These are phyloP conservation scores for Typha latifolia DNA, from an alignment of 176 grass and related monocot genomes.

Conservation along the genomic window DNA sequence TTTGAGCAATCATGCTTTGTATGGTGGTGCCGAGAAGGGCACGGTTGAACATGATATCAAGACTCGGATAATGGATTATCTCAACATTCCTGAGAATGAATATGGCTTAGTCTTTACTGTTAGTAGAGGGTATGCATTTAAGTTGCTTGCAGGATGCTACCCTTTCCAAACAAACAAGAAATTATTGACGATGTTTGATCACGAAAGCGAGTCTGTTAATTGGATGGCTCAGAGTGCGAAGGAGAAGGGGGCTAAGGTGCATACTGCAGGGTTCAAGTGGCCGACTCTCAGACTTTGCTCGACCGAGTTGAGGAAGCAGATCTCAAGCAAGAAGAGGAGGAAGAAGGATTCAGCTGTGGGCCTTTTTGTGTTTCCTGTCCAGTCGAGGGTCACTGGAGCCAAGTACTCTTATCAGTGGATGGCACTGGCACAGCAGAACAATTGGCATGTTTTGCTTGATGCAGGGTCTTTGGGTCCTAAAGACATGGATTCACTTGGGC, in stretches of 20 bases:
- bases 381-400: conserved; percentile 87
- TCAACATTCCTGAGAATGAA: conserved; percentile 94
- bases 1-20: conserved; percentile 89
- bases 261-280: conserved; percentile 81
- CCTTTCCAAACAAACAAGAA: conserved; percentile 91
- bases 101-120: conserved; percentile 91
- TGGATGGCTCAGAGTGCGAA: conserved; percentile 77
- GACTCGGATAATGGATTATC: conserved; percentile 86
- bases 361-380: conserved; percentile 91
- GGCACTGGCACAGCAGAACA: conserved; percentile 98
- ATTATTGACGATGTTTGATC: conserved; percentile 95
- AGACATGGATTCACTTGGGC: conserved; percentile 94
- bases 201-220: conserved; percentile 94
- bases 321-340: conserved; percentile 73
- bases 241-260: conserved; percentile 86
- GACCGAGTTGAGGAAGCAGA: conserved; percentile 73
- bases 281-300: conserved; percentile 78
- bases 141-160: conserved; percentile 83
- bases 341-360: conserved; percentile 79
- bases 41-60: conserved; percentile 72
- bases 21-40: conserved; percentile 71
- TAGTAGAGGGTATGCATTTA: conserved; percentile 90
- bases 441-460: conserved; percentile 96
- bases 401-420: conserved; percentile 99
- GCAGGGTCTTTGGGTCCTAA: conserved; percentile 92